phyloP scores from a whole-genome alignment of 169 alveolate genomes.

The Amoebophrya sp. region DNA sequence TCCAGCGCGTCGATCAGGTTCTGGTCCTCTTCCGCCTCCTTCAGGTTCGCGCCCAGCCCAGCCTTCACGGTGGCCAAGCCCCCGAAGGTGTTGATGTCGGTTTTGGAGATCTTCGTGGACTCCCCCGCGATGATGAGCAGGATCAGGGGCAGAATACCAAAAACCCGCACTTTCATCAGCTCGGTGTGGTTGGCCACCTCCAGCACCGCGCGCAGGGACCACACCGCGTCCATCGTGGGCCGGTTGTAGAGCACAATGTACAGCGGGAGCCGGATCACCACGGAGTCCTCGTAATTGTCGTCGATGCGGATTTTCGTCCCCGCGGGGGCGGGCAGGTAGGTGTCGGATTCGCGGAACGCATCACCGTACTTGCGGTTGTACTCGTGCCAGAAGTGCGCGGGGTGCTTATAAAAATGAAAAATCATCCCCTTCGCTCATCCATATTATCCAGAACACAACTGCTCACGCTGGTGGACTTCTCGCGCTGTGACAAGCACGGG shows the following conservation, averaged over 20 bases:
- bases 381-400: not conserved
- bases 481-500: no score
- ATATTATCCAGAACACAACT: no score
- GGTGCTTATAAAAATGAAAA: no score
- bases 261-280: not conserved
- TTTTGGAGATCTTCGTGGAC: not conserved
- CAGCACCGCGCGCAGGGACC: not conserved
- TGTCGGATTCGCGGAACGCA: not conserved
- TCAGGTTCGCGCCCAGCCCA: not conserved
- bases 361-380: not conserved
- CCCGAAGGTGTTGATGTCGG: not conserved
- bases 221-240: not conserved
- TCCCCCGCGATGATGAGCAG: not conserved
- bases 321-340: not conserved
- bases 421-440: no score
- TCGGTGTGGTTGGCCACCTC: not conserved
- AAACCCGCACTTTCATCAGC: not conserved
- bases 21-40: not conserved
- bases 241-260: not conserved
- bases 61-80: not conserved
- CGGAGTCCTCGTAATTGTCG: not conserved
- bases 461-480: no score
- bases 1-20: not conserved
- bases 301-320: not conserved
- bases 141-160: not conserved